These are phyloP conservation scores for Dinochytrium kinnereticum DNA, from an alignment of 371 early-diverging fungal species.

Conservation along the genomic window DNA sequence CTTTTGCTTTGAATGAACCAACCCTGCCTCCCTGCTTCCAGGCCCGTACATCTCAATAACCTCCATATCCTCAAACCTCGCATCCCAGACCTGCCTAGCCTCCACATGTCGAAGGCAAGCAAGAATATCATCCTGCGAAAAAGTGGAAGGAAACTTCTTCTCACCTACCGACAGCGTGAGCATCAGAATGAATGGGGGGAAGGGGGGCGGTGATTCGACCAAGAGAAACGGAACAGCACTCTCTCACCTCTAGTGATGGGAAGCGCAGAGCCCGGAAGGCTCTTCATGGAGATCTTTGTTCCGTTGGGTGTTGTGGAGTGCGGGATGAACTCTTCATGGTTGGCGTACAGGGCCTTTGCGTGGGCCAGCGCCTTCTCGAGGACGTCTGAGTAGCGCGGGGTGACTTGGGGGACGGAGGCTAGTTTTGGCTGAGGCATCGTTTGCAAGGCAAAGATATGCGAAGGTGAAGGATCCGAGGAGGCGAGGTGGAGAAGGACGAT, in stretches of 20 bases:
- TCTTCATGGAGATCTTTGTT: constrained; percentile 28
- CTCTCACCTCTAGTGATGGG: constrained; percentile 36
- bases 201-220: too few species aligned
- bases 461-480: too few species aligned
- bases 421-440: background rate
- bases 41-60: constrained; percentile 20
- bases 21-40: background rate
- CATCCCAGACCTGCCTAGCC: constrained; percentile 32
- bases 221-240: too few species aligned
- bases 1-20: constrained; percentile 25
- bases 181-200: too few species aligned
- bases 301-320: constrained; percentile 8
- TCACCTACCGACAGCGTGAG: too few species aligned
- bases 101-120: constrained; percentile 17
- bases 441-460: background rate
- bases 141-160: background rate
- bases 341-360: constrained; percentile 16
- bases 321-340: constrained; percentile 17
- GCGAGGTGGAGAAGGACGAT: too few species aligned
- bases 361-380: constrained; percentile 14
- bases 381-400: constrained; percentile 10
- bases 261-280: constrained; percentile 11
- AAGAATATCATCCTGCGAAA: constrained; percentile 25
- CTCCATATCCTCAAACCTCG: constrained; percentile 26
- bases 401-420: background rate